Conservation (phyloP, 108 stramenopile species). For the Nitzschia sp. region DNA sequence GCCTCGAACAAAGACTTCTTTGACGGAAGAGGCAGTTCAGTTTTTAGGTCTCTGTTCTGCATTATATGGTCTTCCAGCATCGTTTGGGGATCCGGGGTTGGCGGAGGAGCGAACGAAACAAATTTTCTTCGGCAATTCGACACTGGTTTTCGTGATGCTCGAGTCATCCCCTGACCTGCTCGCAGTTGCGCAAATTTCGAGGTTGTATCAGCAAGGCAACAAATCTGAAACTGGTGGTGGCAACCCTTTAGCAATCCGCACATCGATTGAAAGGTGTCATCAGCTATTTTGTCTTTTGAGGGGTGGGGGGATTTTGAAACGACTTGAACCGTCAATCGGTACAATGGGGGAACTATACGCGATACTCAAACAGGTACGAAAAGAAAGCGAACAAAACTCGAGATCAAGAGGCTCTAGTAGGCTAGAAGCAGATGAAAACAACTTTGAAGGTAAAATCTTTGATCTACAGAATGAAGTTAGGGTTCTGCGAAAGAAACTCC, state of each 20-base stretch:
- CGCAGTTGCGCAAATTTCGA: conserved; percentile 28
- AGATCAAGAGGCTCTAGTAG: conserved; percentile 1
- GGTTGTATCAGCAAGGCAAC: conserved; percentile 6
- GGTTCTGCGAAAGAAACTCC: conserved; percentile 26
- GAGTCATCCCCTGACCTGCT: conserved; percentile 42
- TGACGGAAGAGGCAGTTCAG: conserved; percentile 54
- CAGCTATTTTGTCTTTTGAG: conserved; percentile 58
- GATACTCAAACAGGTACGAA: conserved; percentile 44
- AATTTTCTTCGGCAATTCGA: conserved; percentile 57
- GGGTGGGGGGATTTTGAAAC: conserved; percentile 63
- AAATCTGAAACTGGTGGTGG: conserved; percentile 37
- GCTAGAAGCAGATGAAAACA: conserved; percentile 13
- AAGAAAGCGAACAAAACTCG: conserved; percentile 8
- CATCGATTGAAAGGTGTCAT: conserved; percentile 49
- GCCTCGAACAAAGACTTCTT: not conserved
- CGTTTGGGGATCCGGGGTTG: conserved; percentile 16
- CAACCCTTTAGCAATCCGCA: conserved; percentile 53
- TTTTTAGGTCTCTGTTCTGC: conserved; percentile 69
- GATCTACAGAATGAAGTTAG: conserved; percentile 29
- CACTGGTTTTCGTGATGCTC: conserved; percentile 64
- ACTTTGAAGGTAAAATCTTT: conserved; percentile 31
- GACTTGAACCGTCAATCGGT: conserved; percentile 37
- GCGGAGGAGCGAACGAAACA: conserved; percentile 28
- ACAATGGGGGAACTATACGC: conserved; percentile 55
- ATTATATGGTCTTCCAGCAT: conserved; percentile 51